Base-by-base conservation (phyloP, 2,329 filamentous ascomycete genomes). In the Aspergillus costaricaensis region DNA sequence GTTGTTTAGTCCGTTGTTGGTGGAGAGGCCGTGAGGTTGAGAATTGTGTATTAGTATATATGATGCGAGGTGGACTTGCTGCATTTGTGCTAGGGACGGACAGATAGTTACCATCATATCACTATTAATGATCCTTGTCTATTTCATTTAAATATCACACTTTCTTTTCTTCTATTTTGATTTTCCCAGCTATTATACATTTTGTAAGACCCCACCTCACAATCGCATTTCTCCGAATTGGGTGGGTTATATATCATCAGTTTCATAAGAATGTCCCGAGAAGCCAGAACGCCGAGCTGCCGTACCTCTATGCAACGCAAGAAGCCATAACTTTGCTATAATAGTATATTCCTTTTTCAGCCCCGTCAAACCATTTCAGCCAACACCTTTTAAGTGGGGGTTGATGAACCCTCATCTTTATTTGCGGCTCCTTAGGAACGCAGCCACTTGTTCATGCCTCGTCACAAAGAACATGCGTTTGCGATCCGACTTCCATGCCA, bases 381-480 rank as follows among this genome's bases (percentile, higher is more conserved):
- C 32, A 30, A 49, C 25, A 21, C 41, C 10, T 23, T 44, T n/a
- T n/a, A 12, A 2, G 10, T 10, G 19, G 19, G 41, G 19, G 39
- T 19, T 9, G 39, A 23, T 23, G 32, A 36, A 50, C 17, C 25
- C n/a, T 25, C 4, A 10, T 5, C 8, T 25, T 62, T 59, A 71
- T 61, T 72, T 88, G 59, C 85, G 82, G 66, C 85, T 87, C 71
- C 87, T 88, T 65, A 96, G 82, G 74, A 91, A 98, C 62, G 89
- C 87, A 61, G 88, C 85, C 63, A 99, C 88, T 79, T 96, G 93
- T 75, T 98, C 93, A 70, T 95, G 86, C 72, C 92, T 89, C 61
- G 87, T 96, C 6, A 96, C 92, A 74, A 99, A 99, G 77, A 99
- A 96, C 82, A 91, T 89, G 63, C 88, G 85, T 74, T 88, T 89